Evolutionary conservation across 352 stramenopile species (phyloP).

Genomic region (Phytopythium oedochilum): DNA sequence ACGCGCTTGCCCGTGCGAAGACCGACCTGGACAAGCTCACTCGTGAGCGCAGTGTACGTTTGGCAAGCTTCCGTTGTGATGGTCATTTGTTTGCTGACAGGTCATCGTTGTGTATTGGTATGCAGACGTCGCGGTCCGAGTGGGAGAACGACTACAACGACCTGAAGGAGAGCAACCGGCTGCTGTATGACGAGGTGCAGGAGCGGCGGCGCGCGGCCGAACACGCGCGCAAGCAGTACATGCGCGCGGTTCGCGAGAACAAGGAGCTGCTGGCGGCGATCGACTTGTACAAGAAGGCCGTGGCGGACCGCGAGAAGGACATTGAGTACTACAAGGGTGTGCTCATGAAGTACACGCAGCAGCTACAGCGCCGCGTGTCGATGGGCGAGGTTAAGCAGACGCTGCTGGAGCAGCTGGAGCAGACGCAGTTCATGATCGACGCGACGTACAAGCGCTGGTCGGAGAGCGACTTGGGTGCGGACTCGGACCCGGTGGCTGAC

Average conservation of each 20-base stretch:
- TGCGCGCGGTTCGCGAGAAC: conserved; percentile 51
- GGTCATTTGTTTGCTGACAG: too few relatives aligned
- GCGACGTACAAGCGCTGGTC: conserved; percentile 73
- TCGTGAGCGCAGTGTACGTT: conserved; percentile 19
- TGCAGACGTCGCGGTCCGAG: conserved; percentile 13
- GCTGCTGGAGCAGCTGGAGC: conserved; percentile 62
- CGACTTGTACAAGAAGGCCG: conserved; percentile 58
- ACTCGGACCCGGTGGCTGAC: conserved; percentile 2
- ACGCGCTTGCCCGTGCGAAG: conserved; percentile 23
- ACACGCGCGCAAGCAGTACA: conserved; percentile 55
- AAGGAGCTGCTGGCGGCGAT: conserved; percentile 58
- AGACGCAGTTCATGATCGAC: conserved; percentile 77
- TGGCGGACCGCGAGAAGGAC: conserved; percentile 59
- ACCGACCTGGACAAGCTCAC: conserved; percentile 26
- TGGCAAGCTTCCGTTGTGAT: background rate
- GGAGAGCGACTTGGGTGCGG: conserved; percentile 38
- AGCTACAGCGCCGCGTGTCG: conserved; percentile 43
- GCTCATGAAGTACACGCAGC: conserved; percentile 44
- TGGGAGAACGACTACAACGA: conserved; percentile 32
- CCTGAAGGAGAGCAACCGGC: conserved; percentile 61
- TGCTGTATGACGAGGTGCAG: conserved; percentile 57
- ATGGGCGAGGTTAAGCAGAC: conserved; percentile 71
- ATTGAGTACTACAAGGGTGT: conserved; percentile 54
- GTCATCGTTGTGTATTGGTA: background rate
- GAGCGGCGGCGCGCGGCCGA: conserved; percentile 44